Base-by-base conservation (phyloP, 1,284 basidiomycete species). In the Wolfiporia cocos region DNA sequence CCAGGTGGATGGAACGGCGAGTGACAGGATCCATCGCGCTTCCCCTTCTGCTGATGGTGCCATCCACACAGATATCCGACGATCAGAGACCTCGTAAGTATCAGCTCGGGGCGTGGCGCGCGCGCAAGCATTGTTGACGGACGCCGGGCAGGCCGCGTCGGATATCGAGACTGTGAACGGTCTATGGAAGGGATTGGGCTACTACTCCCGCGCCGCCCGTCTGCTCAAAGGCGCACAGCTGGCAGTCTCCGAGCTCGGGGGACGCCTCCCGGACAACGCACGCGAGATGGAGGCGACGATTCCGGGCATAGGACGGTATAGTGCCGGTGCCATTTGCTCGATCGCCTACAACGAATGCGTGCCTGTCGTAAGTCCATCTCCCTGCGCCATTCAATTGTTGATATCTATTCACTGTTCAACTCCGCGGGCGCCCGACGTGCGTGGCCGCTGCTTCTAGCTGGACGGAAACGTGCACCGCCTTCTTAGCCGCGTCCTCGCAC, bases 401-500 rank as follows among this genome's bases (percentile, higher is more conserved):
- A 38, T 43, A n/a, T 18, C 29, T 43, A 38, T 38, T 43, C 36
- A 43, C 18, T 15, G 14, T 17, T 21, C 34, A 42, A 36, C 39
- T 41, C 35, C 39, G 34, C 21, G 17, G 39, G 32, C 39, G 28
- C 39, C 19, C 35, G n/a, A 19, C 36, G 17, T 10, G 12, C 5
- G 18, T 12, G 15, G 22, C n/a, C 34, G n/a, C 22, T n/a, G 30
- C 28, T 37, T 49, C 37, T 48, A 92, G 88, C 71, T 96, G 35
- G 93, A 97, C 58, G 93, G 93, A 20, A 97, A 97, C 59, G 87
- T 96, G 5, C 82, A 90, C 57, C 77, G 90, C 41, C 70, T 94
- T 12, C 66, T 93, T 20, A 84, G 87, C 50, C 78, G 93, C 22
- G 60, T 95, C 23, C 70, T 95, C 18, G 90, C 89, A 1, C 63